Evolutionary conservation across 2,329 filamentous ascomycete genomes (phyloP).

Genomic region (Phaeosphaeriaceae sp.): DNA sequence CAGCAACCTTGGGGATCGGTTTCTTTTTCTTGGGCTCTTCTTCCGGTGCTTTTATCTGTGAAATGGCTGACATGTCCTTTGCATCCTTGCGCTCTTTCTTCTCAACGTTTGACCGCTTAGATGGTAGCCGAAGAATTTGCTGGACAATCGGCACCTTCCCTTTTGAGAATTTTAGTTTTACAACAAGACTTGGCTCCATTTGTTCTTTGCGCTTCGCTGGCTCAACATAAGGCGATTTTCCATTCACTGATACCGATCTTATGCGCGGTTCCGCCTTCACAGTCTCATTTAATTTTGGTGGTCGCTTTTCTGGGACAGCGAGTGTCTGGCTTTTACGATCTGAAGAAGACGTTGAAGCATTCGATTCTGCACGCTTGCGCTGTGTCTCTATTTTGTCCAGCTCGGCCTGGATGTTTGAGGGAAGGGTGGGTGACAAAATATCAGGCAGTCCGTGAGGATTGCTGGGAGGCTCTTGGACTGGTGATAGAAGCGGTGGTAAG

Average conservation of each 20-base stretch:
- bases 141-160: constrained; percentile 57
- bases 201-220: constrained; percentile 17
- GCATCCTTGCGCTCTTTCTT: constrained; percentile 38
- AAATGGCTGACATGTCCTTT: constrained; percentile 23
- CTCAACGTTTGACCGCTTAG: constrained; percentile 27
- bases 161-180: constrained; percentile 60
- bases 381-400: constrained; percentile 53
- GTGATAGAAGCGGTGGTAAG: constrained; percentile 46
- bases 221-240: constrained; percentile 30
- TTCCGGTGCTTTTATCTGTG: constrained; percentile 28
- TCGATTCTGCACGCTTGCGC: constrained; percentile 43
- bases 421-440: constrained; percentile 64
- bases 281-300: constrained; percentile 26
- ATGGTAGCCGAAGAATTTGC: constrained; percentile 40
- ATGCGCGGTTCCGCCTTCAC: constrained; percentile 31
- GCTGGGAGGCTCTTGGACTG: constrained; percentile 51
- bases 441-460: constrained; percentile 55
- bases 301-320: constrained; percentile 23
- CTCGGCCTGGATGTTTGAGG: constrained; percentile 61
- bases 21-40: constrained; percentile 32
- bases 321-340: constrained; percentile 38
- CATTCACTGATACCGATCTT: constrained; percentile 34
- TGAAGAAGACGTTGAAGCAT: constrained; percentile 43
- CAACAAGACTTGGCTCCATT: constrained; percentile 44
- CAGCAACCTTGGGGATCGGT: constrained; percentile 31